Percentiles rank a stretch among this genome's conserved stretches.
Conservation (phyloP, 108 stramenopile species). For the Chaetoceros muelleri region DNA sequence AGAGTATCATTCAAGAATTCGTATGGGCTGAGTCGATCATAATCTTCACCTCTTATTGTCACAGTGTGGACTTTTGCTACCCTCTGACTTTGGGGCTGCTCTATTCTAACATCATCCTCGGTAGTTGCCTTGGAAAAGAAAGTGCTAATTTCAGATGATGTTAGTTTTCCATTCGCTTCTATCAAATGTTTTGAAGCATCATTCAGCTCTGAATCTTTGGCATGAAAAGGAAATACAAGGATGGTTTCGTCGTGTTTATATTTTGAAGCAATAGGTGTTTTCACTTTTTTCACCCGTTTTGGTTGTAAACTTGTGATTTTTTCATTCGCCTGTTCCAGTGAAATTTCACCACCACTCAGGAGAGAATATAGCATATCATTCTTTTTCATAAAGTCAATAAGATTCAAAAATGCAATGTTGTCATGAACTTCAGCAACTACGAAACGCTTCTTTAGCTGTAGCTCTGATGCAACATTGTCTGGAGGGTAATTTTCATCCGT, state of each 20-base stretch:
- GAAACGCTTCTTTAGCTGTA: neutral
- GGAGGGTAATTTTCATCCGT: no score
- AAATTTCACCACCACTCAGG: no score
- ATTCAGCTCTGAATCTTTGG: constrained; percentile 26
- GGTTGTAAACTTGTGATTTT: no score
- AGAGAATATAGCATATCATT: neutral
- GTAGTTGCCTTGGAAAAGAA: neutral
- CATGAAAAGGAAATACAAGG: constrained; percentile 63
- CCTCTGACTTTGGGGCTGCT: constrained; percentile 4
- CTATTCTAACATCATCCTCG: neutral
- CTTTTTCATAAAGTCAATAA: neutral
- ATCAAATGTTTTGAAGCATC: constrained; percentile 22
- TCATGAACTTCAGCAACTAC: neutral
- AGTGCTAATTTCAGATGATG: neutral
- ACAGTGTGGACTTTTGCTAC: constrained; percentile 28
- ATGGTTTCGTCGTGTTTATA: constrained; percentile 22
- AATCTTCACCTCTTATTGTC: constrained; percentile 54
- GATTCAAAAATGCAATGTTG: neutral
- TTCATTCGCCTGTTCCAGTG: no score
- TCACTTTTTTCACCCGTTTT: no score
- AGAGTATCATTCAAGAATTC: constrained; percentile 82
- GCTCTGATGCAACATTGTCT: no score
- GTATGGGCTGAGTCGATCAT: constrained; percentile 36
- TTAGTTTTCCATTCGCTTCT: constrained; percentile 10
- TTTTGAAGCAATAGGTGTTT: neutral